These are phyloP conservation scores for Aotearoamyces nothofagi DNA, from an alignment of 2,329 filamentous ascomycete genomes.

Conservation along the genomic window DNA sequence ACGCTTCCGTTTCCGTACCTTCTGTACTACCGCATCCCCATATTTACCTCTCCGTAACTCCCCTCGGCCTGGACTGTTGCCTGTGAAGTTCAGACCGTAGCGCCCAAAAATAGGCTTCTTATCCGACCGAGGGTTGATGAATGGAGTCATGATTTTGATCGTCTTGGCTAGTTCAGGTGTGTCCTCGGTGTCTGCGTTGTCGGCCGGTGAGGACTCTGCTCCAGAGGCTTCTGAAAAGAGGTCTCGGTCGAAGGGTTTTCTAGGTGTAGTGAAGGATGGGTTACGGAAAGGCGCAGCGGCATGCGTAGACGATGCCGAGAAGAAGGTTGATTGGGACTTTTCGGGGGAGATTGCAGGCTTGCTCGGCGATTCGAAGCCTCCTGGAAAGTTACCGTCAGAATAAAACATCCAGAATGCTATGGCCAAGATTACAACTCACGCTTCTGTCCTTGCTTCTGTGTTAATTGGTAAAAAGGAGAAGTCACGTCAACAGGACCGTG, in stretches of 20 bases:
- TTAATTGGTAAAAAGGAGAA: slow-evolving; percentile 43
- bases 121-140: slow-evolving; percentile 31
- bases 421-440: too few species aligned
- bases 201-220: slow-evolving; percentile 43
- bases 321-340: slow-evolving; percentile 20
- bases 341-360: slow-evolving; percentile 26
- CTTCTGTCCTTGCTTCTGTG: slow-evolving; percentile 15
- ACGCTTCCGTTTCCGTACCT: slow-evolving; percentile 30
- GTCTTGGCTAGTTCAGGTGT: slow-evolving; percentile 35
- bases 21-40: slow-evolving; percentile 31
- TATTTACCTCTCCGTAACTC: slow-evolving; percentile 40
- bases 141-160: slow-evolving; percentile 34
- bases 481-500: slow-evolving; percentile 41
- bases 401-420: too few species aligned
- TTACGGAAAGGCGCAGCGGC: slow-evolving; percentile 39
- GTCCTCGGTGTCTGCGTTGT: slow-evolving; percentile 31
- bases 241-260: slow-evolving; percentile 38
- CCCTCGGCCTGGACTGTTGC: slow-evolving; percentile 40
- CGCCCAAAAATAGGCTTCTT: slow-evolving; percentile 26
- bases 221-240: slow-evolving; percentile 38
- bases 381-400: slow-evolving; percentile 7
- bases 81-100: slow-evolving; percentile 23
- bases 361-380: slow-evolving; percentile 21
- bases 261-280: slow-evolving; percentile 47
- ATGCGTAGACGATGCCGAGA: slow-evolving; percentile 21